Percentiles rank a stretch among this genome's conserved stretches.
Evolutionary conservation across 192 early-diverging fungal species (phyloP).

Genomic region (Coemansia biformis): DNA sequence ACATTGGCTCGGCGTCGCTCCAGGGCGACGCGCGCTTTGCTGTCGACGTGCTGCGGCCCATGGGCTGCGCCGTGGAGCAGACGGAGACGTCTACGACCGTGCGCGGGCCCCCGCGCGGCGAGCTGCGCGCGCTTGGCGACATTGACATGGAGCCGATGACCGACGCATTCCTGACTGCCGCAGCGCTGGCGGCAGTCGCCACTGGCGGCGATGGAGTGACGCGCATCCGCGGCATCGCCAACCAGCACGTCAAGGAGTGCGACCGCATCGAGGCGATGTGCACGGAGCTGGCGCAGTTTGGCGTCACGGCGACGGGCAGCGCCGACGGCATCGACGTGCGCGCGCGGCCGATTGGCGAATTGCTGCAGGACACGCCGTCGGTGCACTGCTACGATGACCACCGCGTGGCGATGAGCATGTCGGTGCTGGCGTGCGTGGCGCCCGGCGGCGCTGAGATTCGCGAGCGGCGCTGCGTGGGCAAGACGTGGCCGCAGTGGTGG

Average conservation of each 20-base stretch:
- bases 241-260: conserved; percentile 98
- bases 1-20: conserved; percentile 87
- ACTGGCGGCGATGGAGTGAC: conserved; percentile 59
- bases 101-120: conserved; percentile 69
- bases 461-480: conserved; percentile 97
- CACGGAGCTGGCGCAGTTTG: conserved; percentile 85
- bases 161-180: conserved; percentile 95
- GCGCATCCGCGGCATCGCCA: conserved; percentile 89
- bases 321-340: conserved; percentile 88
- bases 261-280: conserved; percentile 97
- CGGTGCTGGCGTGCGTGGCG: conserved; percentile 72
- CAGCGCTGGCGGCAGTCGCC: conserved; percentile 87
- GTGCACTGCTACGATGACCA: conserved; percentile 97
- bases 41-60: conserved; percentile 79
- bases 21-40: conserved; percentile 92
- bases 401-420: conserved; percentile 96
- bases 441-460: conserved; percentile 68
- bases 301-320: conserved; percentile 72
- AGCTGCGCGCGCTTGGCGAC: conserved; percentile 61
- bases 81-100: conserved; percentile 87
- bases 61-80: conserved; percentile 91
- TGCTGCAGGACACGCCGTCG: conserved; percentile 53
- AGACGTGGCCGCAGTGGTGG: conserved; percentile 99
- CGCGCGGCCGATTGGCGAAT: conserved; percentile 53
- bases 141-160: conserved; percentile 99